phyloP scores from a whole-genome alignment of 2,329 filamentous ascomycete genomes.

The Apiospora hydei region DNA sequence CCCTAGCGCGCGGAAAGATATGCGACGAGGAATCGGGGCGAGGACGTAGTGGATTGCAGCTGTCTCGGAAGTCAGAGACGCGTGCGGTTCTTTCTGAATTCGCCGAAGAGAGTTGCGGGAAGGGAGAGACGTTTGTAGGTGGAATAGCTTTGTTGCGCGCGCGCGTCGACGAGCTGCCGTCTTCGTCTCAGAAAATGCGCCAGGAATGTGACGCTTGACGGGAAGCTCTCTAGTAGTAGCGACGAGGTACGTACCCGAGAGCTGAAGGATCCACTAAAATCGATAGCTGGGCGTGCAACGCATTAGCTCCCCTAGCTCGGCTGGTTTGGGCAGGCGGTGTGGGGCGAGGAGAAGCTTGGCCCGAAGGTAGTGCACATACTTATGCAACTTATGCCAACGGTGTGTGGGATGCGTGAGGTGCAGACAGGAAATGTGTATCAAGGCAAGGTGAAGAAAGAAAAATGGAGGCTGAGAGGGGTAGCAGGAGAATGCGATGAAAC shows the following conservation, averaged over 20 bases:
- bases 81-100: background rate
- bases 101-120: background rate
- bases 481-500: constrained; percentile 2
- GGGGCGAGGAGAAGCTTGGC: background rate
- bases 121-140: background rate
- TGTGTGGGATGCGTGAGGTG: background rate
- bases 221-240: background rate
- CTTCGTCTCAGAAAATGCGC: constrained; percentile 22
- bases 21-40: constrained; percentile 9
- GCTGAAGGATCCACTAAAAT: background rate
- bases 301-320: constrained; percentile 6
- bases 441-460: background rate
- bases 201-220: constrained; percentile 18
- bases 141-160: constrained; percentile 1
- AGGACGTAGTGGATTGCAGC: background rate
- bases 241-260: constrained; percentile 4
- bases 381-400: background rate
- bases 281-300: constrained; percentile 10
- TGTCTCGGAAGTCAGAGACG: background rate
- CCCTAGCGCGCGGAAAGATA: constrained; percentile 10
- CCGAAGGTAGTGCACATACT: background rate
- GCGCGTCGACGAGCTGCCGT: constrained; percentile 15
- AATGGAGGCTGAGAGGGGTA: background rate
- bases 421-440: background rate
- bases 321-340: constrained; percentile 12